Base-by-base conservation (phyloP, 192 early-diverging fungal species). In the Allomyces macrogynus region DNA sequence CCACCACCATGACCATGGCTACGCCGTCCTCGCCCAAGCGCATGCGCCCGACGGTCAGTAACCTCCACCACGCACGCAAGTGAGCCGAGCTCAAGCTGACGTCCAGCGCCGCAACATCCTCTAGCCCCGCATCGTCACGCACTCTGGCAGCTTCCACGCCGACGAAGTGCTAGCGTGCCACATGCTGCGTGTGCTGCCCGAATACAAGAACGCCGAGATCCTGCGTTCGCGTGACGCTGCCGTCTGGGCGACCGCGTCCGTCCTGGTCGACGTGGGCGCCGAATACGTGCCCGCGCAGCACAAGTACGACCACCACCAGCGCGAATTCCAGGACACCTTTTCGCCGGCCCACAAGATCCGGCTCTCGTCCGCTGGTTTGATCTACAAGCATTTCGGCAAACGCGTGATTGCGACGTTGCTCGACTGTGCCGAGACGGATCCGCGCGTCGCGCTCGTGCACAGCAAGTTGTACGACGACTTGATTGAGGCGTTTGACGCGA, bases 321-420 rank as follows among this genome's bases (percentile, higher is more conserved):
- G 93, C 64, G 92, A 88, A 49, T 97, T 97, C 65, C 75, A 74
- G 25, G 90, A 93, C 69, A 90, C 89, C 64, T 97, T 95, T 72
- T 81, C 81, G 27, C 72, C 67, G 23, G 73, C 81, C 63, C 84
- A 90, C 69, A 67, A 80, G 69, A 92, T 86, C 69, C 91, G 90
- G 77, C 81, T 97, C 62, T 93, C 90, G 71, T 88, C 85, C 68
- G 94, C 94, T n/a, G 94, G 94, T 4, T 74, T 97, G 10, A 80
- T 95, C 60, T 97, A 97, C 86, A 95, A 95, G 75, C 92, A 95
- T 71, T 97, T 90, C 74, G 94, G 94, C 24, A 78, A 83, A 49
- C 80, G 89, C 60, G 86, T 94, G 3, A 85, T 97, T 43, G 76
- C 80, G 5, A 71, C 71, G 24, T 49, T 84, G 23, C 67, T 89